Evolutionary conservation across 2,329 filamentous ascomycete genomes (phyloP).

Genomic region (Mycosphaerella arachidis): DNA sequence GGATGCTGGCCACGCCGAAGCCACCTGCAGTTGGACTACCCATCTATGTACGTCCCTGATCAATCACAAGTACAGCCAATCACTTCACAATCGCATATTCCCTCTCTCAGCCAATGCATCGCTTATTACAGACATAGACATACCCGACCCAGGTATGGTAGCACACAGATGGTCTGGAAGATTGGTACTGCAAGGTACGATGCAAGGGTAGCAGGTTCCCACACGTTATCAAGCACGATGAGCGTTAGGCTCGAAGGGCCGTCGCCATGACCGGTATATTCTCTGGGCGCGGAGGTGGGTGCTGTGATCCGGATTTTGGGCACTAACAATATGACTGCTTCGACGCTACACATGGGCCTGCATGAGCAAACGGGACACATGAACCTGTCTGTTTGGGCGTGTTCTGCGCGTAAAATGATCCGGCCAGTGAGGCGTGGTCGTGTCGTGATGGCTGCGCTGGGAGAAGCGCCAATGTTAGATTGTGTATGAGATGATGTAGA

Average conservation of each 20-base stretch:
- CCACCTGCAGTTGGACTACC: not conserved
- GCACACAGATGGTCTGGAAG: not conserved
- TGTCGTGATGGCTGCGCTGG: not conserved
- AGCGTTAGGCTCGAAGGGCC: not conserved
- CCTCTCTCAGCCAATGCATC: not conserved
- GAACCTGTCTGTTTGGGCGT: not conserved
- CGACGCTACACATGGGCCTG: not conserved
- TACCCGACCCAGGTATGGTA: not conserved
- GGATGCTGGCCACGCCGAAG: not conserved
- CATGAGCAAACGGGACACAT: not conserved
- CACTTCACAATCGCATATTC: not conserved
- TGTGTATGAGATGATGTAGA: no score
- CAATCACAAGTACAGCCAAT: not conserved
- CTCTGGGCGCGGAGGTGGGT: not conserved
- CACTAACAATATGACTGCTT: not conserved
- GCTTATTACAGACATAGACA: not conserved
- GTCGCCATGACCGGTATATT: not conserved
- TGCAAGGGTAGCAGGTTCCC: not conserved
- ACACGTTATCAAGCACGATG: not conserved
- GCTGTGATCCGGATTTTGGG: not conserved
- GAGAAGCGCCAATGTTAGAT: no score
- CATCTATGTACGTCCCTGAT: not conserved
- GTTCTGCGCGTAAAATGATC: not conserved
- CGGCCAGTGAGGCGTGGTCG: not conserved
- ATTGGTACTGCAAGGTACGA: conserved; percentile 5